phyloP scores from a whole-genome alignment of 2,329 filamentous ascomycete genomes.

The Xylariaceae sp. region DNA sequence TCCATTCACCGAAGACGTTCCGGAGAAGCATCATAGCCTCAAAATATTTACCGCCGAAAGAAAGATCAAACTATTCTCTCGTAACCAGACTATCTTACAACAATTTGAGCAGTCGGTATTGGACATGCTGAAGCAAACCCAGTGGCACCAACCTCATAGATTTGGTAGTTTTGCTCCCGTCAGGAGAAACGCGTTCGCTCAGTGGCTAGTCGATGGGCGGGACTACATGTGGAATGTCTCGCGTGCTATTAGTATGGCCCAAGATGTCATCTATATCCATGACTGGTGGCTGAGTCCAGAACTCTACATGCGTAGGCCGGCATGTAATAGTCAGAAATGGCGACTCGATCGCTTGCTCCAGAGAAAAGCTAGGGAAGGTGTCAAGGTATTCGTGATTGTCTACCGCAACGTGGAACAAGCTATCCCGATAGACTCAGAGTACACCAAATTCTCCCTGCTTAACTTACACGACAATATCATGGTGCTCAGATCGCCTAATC shows the following conservation, averaged over 20 bases:
- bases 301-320: conserved; percentile 87
- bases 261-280: conserved; percentile 97
- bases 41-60: conserved; percentile 88
- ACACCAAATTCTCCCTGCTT: conserved; percentile 92
- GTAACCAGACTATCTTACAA: conserved; percentile 79
- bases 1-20: conserved; percentile 32
- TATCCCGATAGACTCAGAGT: conserved; percentile 95
- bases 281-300: conserved; percentile 99
- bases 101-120: conserved; percentile 93
- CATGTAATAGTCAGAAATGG: conserved; percentile 97
- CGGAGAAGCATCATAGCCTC: conserved; percentile 65
- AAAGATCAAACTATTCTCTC: conserved; percentile 82
- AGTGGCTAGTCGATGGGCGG: conserved; percentile 93
- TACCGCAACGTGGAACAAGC: conserved; percentile 97
- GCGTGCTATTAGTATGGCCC: conserved; percentile 90
- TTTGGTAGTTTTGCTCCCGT: conserved; percentile 94
- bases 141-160: conserved; percentile 77
- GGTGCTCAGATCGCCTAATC: conserved; percentile 91
- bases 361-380: conserved; percentile 86
- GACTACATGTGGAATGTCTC: conserved; percentile 99
- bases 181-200: conserved; percentile 77
- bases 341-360: conserved; percentile 88
- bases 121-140: conserved; percentile 75
- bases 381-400: conserved; percentile 96
- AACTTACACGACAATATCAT: conserved; percentile 96